Evolutionary conservation across 768 basidiomycete species (phyloP), one percentile per base, ranked within the genome.

Genomic region (Hygrocybe punicea): DNA sequence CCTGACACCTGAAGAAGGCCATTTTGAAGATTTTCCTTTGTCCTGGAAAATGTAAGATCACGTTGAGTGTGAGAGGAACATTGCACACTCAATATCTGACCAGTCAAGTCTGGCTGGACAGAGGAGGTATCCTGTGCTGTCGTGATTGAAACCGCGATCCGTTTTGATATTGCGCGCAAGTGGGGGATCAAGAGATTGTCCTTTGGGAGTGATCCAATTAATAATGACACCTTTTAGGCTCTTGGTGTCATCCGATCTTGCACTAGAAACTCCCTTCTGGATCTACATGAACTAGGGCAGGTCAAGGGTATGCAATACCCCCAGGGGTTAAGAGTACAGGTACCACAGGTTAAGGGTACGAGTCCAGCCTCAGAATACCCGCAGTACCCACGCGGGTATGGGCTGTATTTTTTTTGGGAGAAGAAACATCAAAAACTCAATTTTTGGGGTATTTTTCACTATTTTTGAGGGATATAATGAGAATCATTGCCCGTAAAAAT

Each of bases 71-170:
- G 16, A 24, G 44, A 40, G 25, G 19, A 37, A 13, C 19, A 17
- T 25, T 23, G 13, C 57, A 14, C 53, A 68, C 67, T 60, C 53
- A 2, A 19, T 13, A 48, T 66, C 50, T 9, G 48, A 44, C 67
- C 65, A 66, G 23, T 66, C 62, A 1, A 68, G 19, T 3, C 53
- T 60, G 17, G 58, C 60, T 33, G 65, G 65, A 51, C 62, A 66
- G 19, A 68, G 59, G 1, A 68, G 45, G 21, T 57, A 29, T 4
- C 67, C 64, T 4, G 62, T 68, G 33, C 25, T 36, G 21, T 64
- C 45, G 40, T 67, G 62, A 23, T 64, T 42, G 54, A 59, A 64
- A 10, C 63, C 59, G 0, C 52, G 47, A 24, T 62, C 56, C 1
- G 39, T 19, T 44, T 64, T 65, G 19, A 60, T 36, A 21, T 65